Evolutionary conservation across 257 asterid genomes (phyloP).

Genomic region (Linaria vulgaris): DNA sequence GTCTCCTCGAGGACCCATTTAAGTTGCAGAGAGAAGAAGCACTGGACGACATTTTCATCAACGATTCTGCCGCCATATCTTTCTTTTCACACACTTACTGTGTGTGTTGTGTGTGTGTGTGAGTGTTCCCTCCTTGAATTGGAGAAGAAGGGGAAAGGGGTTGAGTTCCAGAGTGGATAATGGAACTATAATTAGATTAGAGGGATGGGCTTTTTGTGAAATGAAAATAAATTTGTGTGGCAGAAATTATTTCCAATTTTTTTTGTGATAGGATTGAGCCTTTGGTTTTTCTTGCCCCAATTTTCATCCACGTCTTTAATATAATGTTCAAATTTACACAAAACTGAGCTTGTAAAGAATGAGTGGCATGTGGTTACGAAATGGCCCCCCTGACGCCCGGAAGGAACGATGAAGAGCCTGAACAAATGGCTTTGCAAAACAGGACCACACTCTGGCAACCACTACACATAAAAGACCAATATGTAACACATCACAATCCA

Average conservation of each 20-base stretch:
- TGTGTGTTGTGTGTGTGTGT: slow-evolving; percentile 3
- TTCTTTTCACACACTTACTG: slow-evolving; percentile 23
- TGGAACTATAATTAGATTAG: slow-evolving; percentile 13
- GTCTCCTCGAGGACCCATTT: slow-evolving; percentile 59
- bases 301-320: slow-evolving; percentile 7
- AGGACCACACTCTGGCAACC: too few species aligned
- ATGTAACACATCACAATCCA: too few species aligned
- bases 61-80: slow-evolving; percentile 70
- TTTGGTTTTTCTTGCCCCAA: slow-evolving; percentile 18
- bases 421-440: too few species aligned
- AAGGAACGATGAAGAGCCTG: too few species aligned
- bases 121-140: neutral
- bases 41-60: slow-evolving; percentile 56
- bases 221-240: slow-evolving; percentile 29
- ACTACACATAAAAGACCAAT: too few species aligned
- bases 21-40: slow-evolving; percentile 68
- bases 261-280: slow-evolving; percentile 20
- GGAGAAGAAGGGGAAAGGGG: slow-evolving; percentile 14
- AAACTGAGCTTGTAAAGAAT: too few species aligned
- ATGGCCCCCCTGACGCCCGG: too few species aligned
- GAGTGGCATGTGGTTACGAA: too few species aligned
- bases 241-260: slow-evolving; percentile 12
- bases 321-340: too few species aligned
- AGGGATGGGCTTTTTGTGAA: slow-evolving; percentile 21
- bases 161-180: too few species aligned